Percentiles rank a stretch among this genome's conserved stretches.
Evolutionary conservation across 306 rosid species (phyloP).

Genomic region (Lathyrus tuberosus): DNA sequence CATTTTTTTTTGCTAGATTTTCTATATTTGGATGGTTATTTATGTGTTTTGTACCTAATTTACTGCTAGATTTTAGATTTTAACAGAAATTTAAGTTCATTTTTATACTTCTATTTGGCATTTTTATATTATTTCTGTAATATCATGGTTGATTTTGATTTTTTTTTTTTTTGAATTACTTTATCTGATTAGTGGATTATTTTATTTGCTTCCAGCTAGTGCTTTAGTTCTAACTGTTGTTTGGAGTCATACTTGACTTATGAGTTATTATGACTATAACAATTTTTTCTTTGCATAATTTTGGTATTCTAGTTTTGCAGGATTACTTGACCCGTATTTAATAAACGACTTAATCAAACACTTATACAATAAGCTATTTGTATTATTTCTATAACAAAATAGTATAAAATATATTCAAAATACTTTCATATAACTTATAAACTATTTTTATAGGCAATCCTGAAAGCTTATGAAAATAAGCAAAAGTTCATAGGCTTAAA

Average conservation of each 20-base stretch:
- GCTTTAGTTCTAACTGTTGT: constrained; percentile 24
- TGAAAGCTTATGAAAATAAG: no score
- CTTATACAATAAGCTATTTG: no score
- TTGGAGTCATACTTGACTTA: constrained; percentile 24
- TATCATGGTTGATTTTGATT: constrained; percentile 1
- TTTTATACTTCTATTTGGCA: constrained; percentile 7
- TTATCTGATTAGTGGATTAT: constrained; percentile 18
- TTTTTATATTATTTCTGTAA: not conserved
- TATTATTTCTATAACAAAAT: no score
- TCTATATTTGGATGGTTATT: not conserved
- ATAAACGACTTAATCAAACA: no score
- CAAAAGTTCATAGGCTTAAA: no score
- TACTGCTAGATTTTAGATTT: not conserved
- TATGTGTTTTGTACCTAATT: not conserved
- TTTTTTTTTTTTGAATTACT: constrained; percentile 14
- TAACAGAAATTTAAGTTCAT: constrained; percentile 2
- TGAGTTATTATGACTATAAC: constrained; percentile 12
- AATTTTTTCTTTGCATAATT: constrained; percentile 33
- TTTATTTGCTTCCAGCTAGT: constrained; percentile 14
- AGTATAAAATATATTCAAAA: no score
- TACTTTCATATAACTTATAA: no score
- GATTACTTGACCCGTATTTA: not conserved
- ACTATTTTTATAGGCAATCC: no score
- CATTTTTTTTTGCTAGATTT: not conserved
- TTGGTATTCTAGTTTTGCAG: constrained; percentile 59